A percentile compares a stretch with the other conserved stretches of the same genome.
Evolutionary conservation across 2,329 filamentous ascomycete species (phyloP).

Genomic region (Neurospora crassa): DNA sequence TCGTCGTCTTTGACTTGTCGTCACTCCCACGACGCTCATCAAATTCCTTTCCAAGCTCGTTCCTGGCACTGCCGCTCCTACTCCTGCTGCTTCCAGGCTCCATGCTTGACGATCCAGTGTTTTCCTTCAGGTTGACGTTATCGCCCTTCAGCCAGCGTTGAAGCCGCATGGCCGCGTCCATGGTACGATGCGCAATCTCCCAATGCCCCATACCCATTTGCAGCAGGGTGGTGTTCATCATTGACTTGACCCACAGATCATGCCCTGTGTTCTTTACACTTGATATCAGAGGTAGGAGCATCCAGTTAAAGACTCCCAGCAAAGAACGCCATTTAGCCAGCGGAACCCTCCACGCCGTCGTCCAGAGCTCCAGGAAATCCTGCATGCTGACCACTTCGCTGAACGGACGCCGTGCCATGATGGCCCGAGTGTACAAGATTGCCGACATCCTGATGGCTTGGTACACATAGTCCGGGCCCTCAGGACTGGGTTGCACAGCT

Average conservation of each 20-base stretch:
- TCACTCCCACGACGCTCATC: not conserved
- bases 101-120: not conserved
- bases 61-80: not conserved
- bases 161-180: conserved; percentile 28
- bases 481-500: not conserved
- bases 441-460: conserved; percentile 35
- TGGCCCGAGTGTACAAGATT: conserved; percentile 37
- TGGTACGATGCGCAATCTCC: conserved; percentile 31
- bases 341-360: conserved; percentile 35
- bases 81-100: not conserved
- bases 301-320: conserved; percentile 40
- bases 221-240: conserved; percentile 33
- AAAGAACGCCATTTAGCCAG: conserved; percentile 36
- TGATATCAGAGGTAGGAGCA: conserved; percentile 33
- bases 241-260: conserved; percentile 36
- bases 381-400: conserved; percentile 27
- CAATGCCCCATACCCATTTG: conserved; percentile 40
- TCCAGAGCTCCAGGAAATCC: conserved; percentile 37
- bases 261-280: conserved; percentile 29
- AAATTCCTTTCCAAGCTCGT: not conserved
- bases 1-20: not conserved
- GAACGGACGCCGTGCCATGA: conserved; percentile 32
- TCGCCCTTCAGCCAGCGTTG: conserved; percentile 30
- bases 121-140: not conserved
- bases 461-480: conserved; percentile 34